Evolutionary conservation across 2,329 filamentous ascomycete species (phyloP).

Genomic region (Myriosclerotinia duriaeana): DNA sequence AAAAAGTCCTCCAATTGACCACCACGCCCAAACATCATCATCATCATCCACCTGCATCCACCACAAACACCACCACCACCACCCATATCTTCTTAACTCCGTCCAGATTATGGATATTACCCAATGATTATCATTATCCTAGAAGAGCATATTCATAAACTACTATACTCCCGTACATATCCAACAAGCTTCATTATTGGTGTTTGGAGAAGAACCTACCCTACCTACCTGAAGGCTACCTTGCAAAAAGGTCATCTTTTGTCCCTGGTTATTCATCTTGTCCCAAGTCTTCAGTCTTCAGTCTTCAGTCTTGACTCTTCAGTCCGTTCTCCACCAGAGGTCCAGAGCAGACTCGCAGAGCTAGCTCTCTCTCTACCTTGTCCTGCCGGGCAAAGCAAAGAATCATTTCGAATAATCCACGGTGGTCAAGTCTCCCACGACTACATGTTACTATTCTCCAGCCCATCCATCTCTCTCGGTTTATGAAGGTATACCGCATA

Average conservation of each 20-base stretch:
- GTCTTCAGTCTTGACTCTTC: no score
- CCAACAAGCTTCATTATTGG: not conserved
- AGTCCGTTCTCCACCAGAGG: slow-evolving; percentile 6
- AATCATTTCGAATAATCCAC: not conserved
- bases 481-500: no score
- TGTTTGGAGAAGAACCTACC: no score
- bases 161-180: no score
- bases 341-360: no score
- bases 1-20: not conserved
- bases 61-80: not conserved
- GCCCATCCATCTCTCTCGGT: no score
- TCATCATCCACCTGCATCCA: not conserved
- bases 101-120: slow-evolving; percentile 7
- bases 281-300: no score
- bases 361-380: not conserved
- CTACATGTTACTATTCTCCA: no score
- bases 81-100: no score
- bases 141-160: not conserved
- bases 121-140: not conserved
- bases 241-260: no score
- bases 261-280: no score
- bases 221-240: not conserved
- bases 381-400: not conserved
- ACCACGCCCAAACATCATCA: not conserved
- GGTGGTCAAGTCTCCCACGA: no score